A percentile compares a stretch with the other conserved stretches of the same genome.
phyloP scores from a whole-genome alignment of 352 stramenopile genomes.

The Globisporangium echinulatum region DNA sequence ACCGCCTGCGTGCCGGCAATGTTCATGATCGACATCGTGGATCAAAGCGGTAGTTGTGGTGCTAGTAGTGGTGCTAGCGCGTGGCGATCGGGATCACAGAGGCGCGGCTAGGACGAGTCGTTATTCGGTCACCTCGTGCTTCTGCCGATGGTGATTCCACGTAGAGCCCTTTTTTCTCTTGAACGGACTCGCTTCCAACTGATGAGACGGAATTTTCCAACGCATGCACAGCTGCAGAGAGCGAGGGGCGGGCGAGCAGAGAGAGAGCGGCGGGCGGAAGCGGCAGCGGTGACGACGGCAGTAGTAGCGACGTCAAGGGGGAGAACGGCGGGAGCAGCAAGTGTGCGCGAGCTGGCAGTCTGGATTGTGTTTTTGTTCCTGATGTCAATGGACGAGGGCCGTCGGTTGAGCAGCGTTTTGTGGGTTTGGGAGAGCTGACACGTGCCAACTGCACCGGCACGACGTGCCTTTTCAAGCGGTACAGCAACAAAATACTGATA shows the following conservation, averaged over 20 bases:
- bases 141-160: slow-evolving; percentile 17
- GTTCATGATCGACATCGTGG: slow-evolving; percentile 86
- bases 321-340: neutral
- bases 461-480: neutral
- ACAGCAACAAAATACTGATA: neutral
- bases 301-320: neutral
- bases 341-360: neutral
- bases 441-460: neutral
- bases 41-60: neutral
- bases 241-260: slow-evolving; percentile 9
- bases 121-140: slow-evolving; percentile 1
- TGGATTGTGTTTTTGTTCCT: neutral
- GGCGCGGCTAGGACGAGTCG: too few relatives aligned
- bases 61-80: neutral
- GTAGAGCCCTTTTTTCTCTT: slow-evolving; percentile 66
- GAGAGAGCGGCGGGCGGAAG: neutral
- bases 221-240: slow-evolving; percentile 73
- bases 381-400: neutral
- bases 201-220: slow-evolving; percentile 76
- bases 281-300: neutral
- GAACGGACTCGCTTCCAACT: slow-evolving; percentile 73
- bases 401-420: neutral
- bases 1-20: slow-evolving; percentile 87
- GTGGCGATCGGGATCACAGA: neutral
- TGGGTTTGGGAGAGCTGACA: neutral